Base-by-base conservation (phyloP, 1,284 basidiomycete genomes). In the Rhodotorula glutinis region DNA sequence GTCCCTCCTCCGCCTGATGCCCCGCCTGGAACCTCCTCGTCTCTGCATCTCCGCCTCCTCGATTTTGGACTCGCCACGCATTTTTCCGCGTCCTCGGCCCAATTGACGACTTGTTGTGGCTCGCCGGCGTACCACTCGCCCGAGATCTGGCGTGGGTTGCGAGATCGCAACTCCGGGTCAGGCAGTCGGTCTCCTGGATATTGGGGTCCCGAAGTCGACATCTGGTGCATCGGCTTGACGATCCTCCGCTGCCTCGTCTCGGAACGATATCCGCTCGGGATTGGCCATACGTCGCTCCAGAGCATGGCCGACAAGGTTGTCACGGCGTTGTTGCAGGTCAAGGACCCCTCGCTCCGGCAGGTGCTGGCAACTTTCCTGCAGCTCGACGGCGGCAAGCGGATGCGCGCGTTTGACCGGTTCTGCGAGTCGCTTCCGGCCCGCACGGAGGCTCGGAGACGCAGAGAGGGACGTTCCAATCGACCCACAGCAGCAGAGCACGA, bases 21-120 rank as follows among this genome's bases (percentile, higher is more conserved):
- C 2, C 43, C 57, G 4, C 30, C 51, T 8, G 16, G 25, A 4
- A 41, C 56, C 2, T 52, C 44, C 5, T 57, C 77, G 25, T 77
- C 77, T 1, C 68, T 80, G 1, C 73, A 77, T 55, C 76, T 80
- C 69, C 79, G 79, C 68, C 77, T 85, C 8, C 79, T 85, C 49
- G 83, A 85, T 73, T 82, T 85, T 61, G 84, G 84, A 1, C 77
- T 85, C 13, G 82, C 83, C 2, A 85, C 83, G 0, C 82, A 83
- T 69, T 85, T 80, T 71, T 82, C 82, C n/a, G 76, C 79, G n/a
- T 81, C 80, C 63, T 79, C 82, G 67, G 79, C 83, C 5, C 83
- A 82, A 69, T 78, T 85, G 63, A 83, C 82, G 3, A 85, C 84
- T 1, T 85, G 84, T 72, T 85, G 84, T 66, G 83, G 83, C 9